phyloP scores from a whole-genome alignment of 371 early-diverging fungal species.

The Actinomortierella ambigua region DNA sequence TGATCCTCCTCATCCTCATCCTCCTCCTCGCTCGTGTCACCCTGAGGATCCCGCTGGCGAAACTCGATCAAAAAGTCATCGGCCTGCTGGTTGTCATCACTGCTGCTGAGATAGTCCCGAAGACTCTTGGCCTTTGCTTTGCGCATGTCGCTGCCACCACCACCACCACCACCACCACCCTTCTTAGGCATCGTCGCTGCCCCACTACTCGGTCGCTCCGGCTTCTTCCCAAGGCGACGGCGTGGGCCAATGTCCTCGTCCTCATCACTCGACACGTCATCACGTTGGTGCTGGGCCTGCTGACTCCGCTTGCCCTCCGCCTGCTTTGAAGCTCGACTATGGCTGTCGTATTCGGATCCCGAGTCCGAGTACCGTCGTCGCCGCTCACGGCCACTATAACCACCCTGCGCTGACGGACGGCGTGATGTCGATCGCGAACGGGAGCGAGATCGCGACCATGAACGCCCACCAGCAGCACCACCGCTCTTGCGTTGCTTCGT shows the following conservation, averaged over 20 bases:
- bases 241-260: slow-evolving; percentile 9
- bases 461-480: no score
- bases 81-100: slow-evolving; percentile 39
- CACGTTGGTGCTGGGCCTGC: no score
- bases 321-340: slow-evolving; percentile 6
- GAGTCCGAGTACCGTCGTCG: slow-evolving; percentile 24
- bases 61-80: slow-evolving; percentile 56
- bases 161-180: no score
- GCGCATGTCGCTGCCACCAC: slow-evolving; percentile 5
- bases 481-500: background rate
- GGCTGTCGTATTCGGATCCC: slow-evolving; percentile 16
- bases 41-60: slow-evolving; percentile 47
- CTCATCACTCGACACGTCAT: slow-evolving; percentile 23
- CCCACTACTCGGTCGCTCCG: background rate
- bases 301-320: background rate
- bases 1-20: slow-evolving; percentile 41
- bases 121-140: slow-evolving; percentile 47
- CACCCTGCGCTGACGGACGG: slow-evolving; percentile 9
- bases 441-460: slow-evolving; percentile 9
- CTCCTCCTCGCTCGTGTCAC: slow-evolving; percentile 39
- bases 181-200: background rate
- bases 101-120: slow-evolving; percentile 58
- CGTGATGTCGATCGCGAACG: slow-evolving; percentile 26
- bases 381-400: slow-evolving; percentile 5
- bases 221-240: background rate